phyloP scores from a whole-genome alignment of 805 yeast genomes.

The Pichia nanzhaoensis region DNA sequence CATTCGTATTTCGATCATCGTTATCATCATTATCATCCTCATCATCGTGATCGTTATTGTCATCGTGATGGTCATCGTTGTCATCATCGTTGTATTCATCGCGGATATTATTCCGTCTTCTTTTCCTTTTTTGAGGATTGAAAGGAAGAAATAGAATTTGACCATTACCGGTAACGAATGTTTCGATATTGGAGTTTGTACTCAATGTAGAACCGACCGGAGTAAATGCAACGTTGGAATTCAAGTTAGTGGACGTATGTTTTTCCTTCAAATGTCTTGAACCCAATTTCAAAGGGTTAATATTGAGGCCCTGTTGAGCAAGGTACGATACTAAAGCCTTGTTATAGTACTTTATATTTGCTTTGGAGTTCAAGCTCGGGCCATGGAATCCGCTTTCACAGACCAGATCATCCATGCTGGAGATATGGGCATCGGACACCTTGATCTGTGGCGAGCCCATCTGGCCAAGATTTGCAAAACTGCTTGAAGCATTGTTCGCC shows the following conservation, averaged over 20 bases:
- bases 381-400: conserved; percentile 21
- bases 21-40: conserved; percentile 15
- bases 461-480: background rate
- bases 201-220: conserved; percentile 9
- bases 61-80: conserved; percentile 19
- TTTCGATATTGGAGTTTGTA: conserved; percentile 15
- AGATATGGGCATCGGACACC: conserved; percentile 1
- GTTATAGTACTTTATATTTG: conserved; percentile 23
- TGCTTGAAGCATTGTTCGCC: background rate
- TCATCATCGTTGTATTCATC: conserved; percentile 19
- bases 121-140: conserved; percentile 26
- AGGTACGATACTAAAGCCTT: conserved; percentile 21
- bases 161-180: conserved; percentile 29
- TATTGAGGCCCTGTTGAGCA: conserved; percentile 25
- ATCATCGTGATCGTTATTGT: conserved; percentile 23
- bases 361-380: conserved; percentile 2
- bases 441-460: background rate
- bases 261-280: conserved; percentile 8
- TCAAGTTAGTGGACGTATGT: background rate
- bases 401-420: conserved; percentile 23
- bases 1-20: conserved; percentile 8
- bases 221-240: background rate
- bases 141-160: conserved; percentile 30
- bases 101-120: conserved; percentile 8
- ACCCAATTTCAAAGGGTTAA: conserved; percentile 22